phyloP scores from a whole-genome alignment of 305 asterid genomes.

The Rubia occidens region DNA sequence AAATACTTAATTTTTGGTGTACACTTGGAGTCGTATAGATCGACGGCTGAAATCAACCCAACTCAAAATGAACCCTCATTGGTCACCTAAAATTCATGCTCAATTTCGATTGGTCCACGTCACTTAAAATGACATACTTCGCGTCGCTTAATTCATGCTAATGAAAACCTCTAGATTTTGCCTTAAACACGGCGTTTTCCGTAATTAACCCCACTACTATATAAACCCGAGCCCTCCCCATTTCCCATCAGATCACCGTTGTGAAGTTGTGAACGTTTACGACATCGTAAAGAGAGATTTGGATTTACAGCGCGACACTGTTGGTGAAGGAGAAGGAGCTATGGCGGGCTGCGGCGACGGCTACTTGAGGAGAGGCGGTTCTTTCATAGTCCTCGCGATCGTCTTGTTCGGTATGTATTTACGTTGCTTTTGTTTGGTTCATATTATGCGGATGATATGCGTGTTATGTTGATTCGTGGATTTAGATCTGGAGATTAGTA shows the following conservation, averaged over 20 bases:
- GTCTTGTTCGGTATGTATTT: constrained; percentile 25
- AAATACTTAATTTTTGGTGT: too few species aligned
- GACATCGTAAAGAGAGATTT: too few species aligned
- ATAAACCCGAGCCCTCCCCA: neutral
- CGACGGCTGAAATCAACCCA: constrained; percentile 26
- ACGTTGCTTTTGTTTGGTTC: neutral
- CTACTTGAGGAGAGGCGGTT: constrained; percentile 18
- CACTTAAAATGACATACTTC: constrained; percentile 17
- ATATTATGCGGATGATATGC: neutral
- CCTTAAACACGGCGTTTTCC: neutral
- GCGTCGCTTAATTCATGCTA: neutral
- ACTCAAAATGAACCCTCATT: constrained; percentile 18
- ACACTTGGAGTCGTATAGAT: neutral
- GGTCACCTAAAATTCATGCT: constrained; percentile 12
- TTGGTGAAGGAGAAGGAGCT: constrained; percentile 10
- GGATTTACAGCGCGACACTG: neutral
- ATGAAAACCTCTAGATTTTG: neutral
- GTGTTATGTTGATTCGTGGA: neutral
- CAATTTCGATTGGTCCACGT: constrained; percentile 33
- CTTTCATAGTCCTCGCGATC: constrained; percentile 25
- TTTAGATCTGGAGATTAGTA: constrained; percentile 6
- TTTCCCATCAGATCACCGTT: neutral
- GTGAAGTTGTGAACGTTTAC: neutral
- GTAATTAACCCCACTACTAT: neutral
- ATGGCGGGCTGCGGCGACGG: constrained; percentile 11